Percentiles rank a stretch among this genome's conserved stretches.
Conservation (phyloP, 352 stramenopile species). For the Pythium coloratum region DNA sequence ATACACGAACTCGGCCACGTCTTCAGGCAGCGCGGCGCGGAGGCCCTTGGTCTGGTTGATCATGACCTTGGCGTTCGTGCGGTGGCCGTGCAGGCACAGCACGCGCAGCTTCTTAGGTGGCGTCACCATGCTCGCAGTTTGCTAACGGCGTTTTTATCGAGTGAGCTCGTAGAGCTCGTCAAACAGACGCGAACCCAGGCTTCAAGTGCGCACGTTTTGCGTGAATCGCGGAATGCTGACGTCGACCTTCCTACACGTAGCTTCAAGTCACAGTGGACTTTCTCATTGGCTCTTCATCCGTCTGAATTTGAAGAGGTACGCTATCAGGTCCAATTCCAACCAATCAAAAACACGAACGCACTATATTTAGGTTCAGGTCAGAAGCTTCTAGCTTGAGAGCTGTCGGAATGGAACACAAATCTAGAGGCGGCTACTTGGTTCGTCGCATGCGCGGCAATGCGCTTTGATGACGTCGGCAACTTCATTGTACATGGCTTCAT, state of each 20-base stretch:
- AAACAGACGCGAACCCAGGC: not conserved
- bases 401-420: not conserved
- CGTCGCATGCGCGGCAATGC: slow-evolving; percentile 23
- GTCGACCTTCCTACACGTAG: not conserved
- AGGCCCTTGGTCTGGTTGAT: slow-evolving; percentile 32
- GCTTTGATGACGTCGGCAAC: slow-evolving; percentile 24
- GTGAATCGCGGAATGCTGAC: not conserved
- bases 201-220: too few relatives aligned
- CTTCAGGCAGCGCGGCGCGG: slow-evolving; percentile 22
- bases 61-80: slow-evolving; percentile 35
- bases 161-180: not conserved
- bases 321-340: not conserved
- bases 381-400: not conserved
- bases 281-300: not conserved
- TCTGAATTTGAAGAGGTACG: not conserved
- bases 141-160: not conserved
- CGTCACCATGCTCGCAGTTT: not conserved
- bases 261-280: slow-evolving; percentile 3
- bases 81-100: slow-evolving; percentile 33
- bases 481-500: slow-evolving; percentile 39
- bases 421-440: not conserved
- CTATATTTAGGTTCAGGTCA: not conserved
- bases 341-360: slow-evolving; percentile 2
- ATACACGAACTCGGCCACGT: slow-evolving; percentile 32
- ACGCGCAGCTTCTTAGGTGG: slow-evolving; percentile 26